Evolutionary conservation across 1,139 yeast species (phyloP), one percentile per base, ranked within the genome.

Genomic region (Scheffersomyces insectosa): DNA sequence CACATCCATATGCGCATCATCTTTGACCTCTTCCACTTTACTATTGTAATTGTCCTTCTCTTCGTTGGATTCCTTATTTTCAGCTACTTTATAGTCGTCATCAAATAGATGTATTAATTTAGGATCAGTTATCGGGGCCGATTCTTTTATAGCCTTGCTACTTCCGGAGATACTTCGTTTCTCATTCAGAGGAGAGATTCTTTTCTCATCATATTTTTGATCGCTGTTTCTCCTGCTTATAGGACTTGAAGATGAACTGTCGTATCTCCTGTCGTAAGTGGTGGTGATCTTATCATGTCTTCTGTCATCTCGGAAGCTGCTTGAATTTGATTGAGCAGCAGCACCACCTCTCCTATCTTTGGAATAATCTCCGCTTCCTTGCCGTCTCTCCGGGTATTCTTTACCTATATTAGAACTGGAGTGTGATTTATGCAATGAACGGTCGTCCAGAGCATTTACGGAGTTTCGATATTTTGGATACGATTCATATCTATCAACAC

Each of bases 91-190:
- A 11, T 45, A 42, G 13, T 51, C 56, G 30, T 52, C 56, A 33
- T 53, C 56, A 43, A 53, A 53, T 10, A 53, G 42, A 41, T 50
- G 51, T 15, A 41, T 39, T 33, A 51, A 40, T 32, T 51, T 52
- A 2, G 47, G 42, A 30, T 50, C 50, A 5, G 50, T 48, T 28
- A 45, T 47, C 9, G 40, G 32, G 9, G 32, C 13, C 10, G 38
- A n/a, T 23, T 16, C 27, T 35, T 36, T 27, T 11, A 10, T 23
- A 25, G 13, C n/a, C 3, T 20, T 20, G 16, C 25, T 10, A 25
- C 23, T 20, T 13, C 20, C 34, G 14, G 33, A 13, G 8, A n/a
- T 14, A 28, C 8, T 3, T 6, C 13, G 15, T 8, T 31, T 31
- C n/a, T 31, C 34, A 31, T n/a, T 14, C 15, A 13, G 20, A 3